Evolutionary conservation across 768 basidiomycete genomes (phyloP).

Genomic region (Clitopilus passeckerianus): DNA sequence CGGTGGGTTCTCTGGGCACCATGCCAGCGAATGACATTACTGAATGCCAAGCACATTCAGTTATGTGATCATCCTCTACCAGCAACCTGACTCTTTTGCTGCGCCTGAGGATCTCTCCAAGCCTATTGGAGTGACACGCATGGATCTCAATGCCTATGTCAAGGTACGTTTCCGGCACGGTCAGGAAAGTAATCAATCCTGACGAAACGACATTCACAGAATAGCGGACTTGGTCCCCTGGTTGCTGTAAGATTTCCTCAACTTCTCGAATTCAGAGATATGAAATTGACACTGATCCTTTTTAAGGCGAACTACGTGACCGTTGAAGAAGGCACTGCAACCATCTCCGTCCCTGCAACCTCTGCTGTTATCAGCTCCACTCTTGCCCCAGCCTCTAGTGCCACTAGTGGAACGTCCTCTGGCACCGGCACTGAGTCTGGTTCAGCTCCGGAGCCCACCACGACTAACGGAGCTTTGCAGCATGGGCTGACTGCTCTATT

Average conservation of each 20-base stretch:
- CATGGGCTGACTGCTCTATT: not conserved
- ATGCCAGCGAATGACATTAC: not conserved
- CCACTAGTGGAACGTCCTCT: conserved; percentile 5
- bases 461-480: conserved; percentile 8
- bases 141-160: conserved; percentile 56
- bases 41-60: conserved; percentile 25
- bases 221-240: conserved; percentile 50
- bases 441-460: conserved; percentile 8
- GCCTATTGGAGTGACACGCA: conserved; percentile 46
- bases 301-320: conserved; percentile 59
- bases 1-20: conserved; percentile 36
- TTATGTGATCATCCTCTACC: conserved; percentile 63
- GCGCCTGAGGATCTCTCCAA: conserved; percentile 53
- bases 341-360: conserved; percentile 48
- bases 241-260: conserved; percentile 42
- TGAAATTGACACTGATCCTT: no score
- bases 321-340: conserved; percentile 65
- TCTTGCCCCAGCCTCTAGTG: conserved; percentile 19
- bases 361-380: conserved; percentile 66
- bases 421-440: conserved; percentile 3
- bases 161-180: conserved; percentile 26
- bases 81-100: conserved; percentile 58
- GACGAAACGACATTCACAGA: conserved; percentile 22
- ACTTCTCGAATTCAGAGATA: no score
- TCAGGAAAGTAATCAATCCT: not conserved